These are phyloP conservation scores for Nakazawaea ernobii DNA, from an alignment of 805 yeast genomes.

Conservation along the genomic window DNA sequence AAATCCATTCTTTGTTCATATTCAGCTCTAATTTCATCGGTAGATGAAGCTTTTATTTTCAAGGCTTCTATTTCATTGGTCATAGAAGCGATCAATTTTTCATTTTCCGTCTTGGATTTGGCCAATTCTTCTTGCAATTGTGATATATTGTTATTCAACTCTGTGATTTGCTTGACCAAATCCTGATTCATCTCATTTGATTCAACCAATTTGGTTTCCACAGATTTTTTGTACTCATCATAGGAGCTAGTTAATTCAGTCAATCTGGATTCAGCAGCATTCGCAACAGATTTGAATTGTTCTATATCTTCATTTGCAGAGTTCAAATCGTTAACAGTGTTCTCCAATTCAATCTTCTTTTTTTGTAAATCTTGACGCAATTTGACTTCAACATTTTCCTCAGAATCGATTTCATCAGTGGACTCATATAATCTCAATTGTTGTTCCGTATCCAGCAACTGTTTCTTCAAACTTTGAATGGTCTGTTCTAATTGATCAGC, in stretches of 20 bases:
- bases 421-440: slow-evolving; percentile 24
- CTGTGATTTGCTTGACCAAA: slow-evolving; percentile 13
- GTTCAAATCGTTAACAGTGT: slow-evolving; percentile 48
- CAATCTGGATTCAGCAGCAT: slow-evolving; percentile 63
- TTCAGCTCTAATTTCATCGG: slow-evolving; percentile 22
- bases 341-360: slow-evolving; percentile 32
- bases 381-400: slow-evolving; percentile 21
- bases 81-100: neutral
- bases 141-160: slow-evolving; percentile 13
- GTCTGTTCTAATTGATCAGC: slow-evolving; percentile 35
- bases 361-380: slow-evolving; percentile 12
- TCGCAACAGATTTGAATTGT: slow-evolving; percentile 59
- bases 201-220: slow-evolving; percentile 4
- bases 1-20: slow-evolving; percentile 24
- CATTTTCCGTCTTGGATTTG: slow-evolving; percentile 16
- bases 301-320: slow-evolving; percentile 51
- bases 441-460: slow-evolving; percentile 21
- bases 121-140: slow-evolving; percentile 20
- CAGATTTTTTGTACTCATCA: slow-evolving; percentile 34
- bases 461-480: slow-evolving; percentile 28
- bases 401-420: slow-evolving; percentile 15
- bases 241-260: slow-evolving; percentile 47
- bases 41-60: slow-evolving; percentile 17
- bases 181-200: slow-evolving; percentile 11
- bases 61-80: slow-evolving; percentile 13